Evolutionary conservation across 306 rosid genomes (phyloP), one percentile per base, ranked within the genome.

Genomic region (Mimosa bimucronata): DNA sequence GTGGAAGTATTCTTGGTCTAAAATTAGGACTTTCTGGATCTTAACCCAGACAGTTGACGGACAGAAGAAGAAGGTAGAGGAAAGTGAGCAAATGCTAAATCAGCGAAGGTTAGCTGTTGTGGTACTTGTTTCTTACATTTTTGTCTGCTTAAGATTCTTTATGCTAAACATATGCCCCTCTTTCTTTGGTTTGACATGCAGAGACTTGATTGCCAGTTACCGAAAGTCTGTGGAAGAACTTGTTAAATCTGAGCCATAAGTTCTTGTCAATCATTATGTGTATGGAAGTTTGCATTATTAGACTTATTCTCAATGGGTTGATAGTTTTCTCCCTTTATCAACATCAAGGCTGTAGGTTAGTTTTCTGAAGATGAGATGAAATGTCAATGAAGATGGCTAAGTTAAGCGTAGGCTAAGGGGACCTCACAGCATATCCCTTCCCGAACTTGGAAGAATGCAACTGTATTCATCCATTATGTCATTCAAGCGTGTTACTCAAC

Each of bases 1-100:
- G 77, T 38, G 77, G 53, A 41, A 25, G 45, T 48, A 26, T 60
- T 58, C 40, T 62, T 40, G 29, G 78, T 65, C n/a, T 79, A 28
- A 75, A 46, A 31, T 61, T 55, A 53, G 58, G 64, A 77, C 55
- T 77, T 86, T 83, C 31, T 73, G 58, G 25, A 69, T 88, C 52
- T 80, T 72, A 57, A 81, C 84, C 79, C 86, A 93, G 97, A 93
- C 98, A 9, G 99, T 93, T 52, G 98, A 95, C 80, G 93, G 94
- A 31, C 97, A 95, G 90, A 91, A 90, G 89, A 83, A 84, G 82
- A 92, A 90, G 82, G 82, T 91, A 40, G 94, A 91, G 77, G 97
- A 92, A 91, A 88, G 89, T 68, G 92, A 93, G 87, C 91, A 91
- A 73, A 73, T 88, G 84, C 85, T 91, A 65, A 89, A 83, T 87